These are phyloP conservation scores for Boeremia lycopersici DNA, from an alignment of 2,329 filamentous ascomycete species.

Conservation along the genomic window DNA sequence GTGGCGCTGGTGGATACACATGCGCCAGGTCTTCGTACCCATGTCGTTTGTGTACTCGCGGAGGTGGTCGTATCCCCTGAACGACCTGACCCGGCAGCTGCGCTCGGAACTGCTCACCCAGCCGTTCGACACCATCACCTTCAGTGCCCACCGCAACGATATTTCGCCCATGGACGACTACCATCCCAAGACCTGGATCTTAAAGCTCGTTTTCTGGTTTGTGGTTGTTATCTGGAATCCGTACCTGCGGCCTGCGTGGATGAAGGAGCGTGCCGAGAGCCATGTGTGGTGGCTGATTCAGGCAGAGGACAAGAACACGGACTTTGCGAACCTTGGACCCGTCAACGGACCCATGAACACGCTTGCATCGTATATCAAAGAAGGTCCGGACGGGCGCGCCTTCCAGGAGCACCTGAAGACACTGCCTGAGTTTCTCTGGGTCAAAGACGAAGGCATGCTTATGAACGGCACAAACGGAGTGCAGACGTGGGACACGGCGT, in stretches of 20 bases:
- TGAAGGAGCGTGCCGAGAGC: constrained; percentile 75
- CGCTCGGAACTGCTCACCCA: constrained; percentile 83
- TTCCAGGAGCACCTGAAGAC: constrained; percentile 80
- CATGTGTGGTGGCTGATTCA: constrained; percentile 84
- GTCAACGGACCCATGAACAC: constrained; percentile 92
- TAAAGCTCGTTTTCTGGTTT: constrained; percentile 79
- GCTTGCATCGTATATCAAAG: constrained; percentile 81
- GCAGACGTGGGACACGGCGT: constrained; percentile 95
- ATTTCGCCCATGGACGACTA: constrained; percentile 86
- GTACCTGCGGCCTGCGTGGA: constrained; percentile 68
- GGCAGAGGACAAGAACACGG: constrained; percentile 92
- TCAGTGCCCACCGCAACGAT: constrained; percentile 77
- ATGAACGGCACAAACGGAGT: constrained; percentile 98
- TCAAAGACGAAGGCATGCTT: constrained; percentile 90
- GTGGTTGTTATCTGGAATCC: constrained; percentile 82
- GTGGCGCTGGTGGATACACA: constrained; percentile 98
- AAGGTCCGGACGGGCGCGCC: constrained; percentile 75
- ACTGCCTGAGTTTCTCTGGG: constrained; percentile 85
- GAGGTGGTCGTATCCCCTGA: constrained; percentile 77
- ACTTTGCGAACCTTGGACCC: constrained; percentile 82
- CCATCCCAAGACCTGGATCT: constrained; percentile 84
- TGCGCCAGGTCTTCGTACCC: constrained; percentile 91
- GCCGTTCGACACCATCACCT: constrained; percentile 78
- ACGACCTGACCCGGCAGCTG: constrained; percentile 72
- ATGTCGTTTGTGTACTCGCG: constrained; percentile 92